A percentile compares a stretch with the other conserved stretches of the same genome.
Conservation (phyloP, 176 grass and related monocot genomes). For the Aegilops tauschii region DNA sequence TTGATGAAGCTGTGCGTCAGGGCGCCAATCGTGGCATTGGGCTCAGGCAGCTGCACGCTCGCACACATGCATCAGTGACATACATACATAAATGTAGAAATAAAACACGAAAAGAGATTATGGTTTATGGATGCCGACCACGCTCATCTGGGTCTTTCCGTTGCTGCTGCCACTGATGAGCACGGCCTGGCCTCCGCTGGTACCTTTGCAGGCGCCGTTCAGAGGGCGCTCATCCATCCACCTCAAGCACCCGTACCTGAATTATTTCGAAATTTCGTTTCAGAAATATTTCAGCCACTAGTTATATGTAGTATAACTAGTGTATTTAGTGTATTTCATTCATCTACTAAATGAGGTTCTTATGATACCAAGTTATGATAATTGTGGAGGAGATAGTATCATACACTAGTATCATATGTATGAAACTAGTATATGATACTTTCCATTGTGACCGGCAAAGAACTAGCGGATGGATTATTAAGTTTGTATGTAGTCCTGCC, state of each 20-base stretch:
- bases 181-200: slow-evolving; percentile 35
- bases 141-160: slow-evolving; percentile 6
- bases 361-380: too few species aligned
- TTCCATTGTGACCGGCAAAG: too few species aligned
- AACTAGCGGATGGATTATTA: too few species aligned
- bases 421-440: too few species aligned
- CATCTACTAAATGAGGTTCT: too few species aligned
- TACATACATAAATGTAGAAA: not conserved
- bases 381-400: too few species aligned
- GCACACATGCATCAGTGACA: not conserved
- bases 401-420: too few species aligned
- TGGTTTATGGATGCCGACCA: slow-evolving; percentile 32
- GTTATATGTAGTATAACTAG: too few species aligned
- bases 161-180: slow-evolving; percentile 50
- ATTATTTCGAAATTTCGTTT: not conserved
- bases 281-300: not conserved
- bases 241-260: slow-evolving; percentile 16
- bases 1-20: slow-evolving; percentile 93
- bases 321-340: too few species aligned
- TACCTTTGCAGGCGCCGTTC: slow-evolving; percentile 29
- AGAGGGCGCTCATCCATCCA: slow-evolving; percentile 39
- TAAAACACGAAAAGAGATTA: too few species aligned
- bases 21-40: slow-evolving; percentile 49
- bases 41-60: not conserved
- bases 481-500: too few species aligned